Evolutionary conservation across 148 eudicot species (phyloP), one percentile per base, ranked within the genome.

Genomic region (Agrostemma githago): DNA sequence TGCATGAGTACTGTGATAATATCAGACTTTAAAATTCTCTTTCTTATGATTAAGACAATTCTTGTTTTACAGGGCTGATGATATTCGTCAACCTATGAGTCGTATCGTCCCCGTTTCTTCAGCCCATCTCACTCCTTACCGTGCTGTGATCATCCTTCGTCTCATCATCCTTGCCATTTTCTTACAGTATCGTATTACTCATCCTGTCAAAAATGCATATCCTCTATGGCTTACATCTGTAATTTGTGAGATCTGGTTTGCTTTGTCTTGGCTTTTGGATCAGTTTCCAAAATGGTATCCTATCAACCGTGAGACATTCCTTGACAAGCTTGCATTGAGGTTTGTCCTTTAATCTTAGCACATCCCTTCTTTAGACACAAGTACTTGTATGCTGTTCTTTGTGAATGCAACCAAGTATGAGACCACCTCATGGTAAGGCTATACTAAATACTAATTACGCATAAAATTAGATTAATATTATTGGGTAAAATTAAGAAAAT

Each of bases 251-350:
- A 82, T 93, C 78, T 93, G 98, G 98, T 94, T 94, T 82, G 98
- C 98, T 5, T 79, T 93, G 65, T 94, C 98, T 37, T 94, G 98
- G 98, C 95, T 94, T 76, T 83, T 94, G 78, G 98, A 94, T 87
- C 98, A 94, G 85, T 94, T 94, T 82, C 98, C 98, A 63, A 94
- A 94, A 75, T 94, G 98, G 98, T 85, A 82, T 65, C 98, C 98
- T 19, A 79, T 94, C 82, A 90, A 91, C 62, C 97, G 98, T n/a
- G 98, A 94, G 81, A 94, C 98, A 3, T 94, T 38, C 82, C 89
- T 94, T 56, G 98, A 94, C 65, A 90, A 97, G 84, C 98, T 94
- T 56, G 87, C 98, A n/a, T 59, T 94, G 79, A 91, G 98, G 98
- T 94, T 20, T 82, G 48, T 44, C 6, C 59, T 43, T 72, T 44